Base-by-base conservation (phyloP, 1,284 basidiomycete genomes). In the Leccinum pseudoinsigne region DNA sequence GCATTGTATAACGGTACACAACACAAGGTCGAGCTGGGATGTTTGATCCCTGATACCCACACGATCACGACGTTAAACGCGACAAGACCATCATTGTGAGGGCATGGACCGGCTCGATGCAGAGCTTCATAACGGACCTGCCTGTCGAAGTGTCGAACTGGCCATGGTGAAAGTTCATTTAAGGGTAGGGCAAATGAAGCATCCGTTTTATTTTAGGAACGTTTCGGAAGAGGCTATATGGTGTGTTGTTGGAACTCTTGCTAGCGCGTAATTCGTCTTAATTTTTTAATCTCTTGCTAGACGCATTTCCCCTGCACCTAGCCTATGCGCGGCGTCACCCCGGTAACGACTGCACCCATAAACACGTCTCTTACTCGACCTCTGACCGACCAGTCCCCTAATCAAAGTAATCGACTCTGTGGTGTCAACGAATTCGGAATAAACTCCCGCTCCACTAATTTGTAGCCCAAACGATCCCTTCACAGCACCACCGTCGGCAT, bases 111-210 rank as follows among this genome's bases (percentile, higher is more conserved):
- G 90, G 87, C 18, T 83, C 84, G 5, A 86, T 86, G 81, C 85
- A 61, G 85, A 86, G 62, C 36, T 72, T 93, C 11, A 78, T 84
- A 31, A 84, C 92, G 78, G 87, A 90, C 55, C 77, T 95, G 50
- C 89, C 91, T 21, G 82, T 93, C 8, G 86, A 91, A 57, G 81
- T 93, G 38, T 92, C 92, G 2, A 93, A 92, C 68, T 92, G 90
- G 90, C 88, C 88, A 66, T 84, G 86, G 89, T 88, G 66, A 55
- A 38, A 7, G 38, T 14, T 38, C 38, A 82, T 74, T 18, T 38
- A 6, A 28, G 38, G 5, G 51, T 23, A 45, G 16, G 6, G 11
- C 31, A 45, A 54, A 51, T 63, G 18, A 66, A 66, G 28, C 38
- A 21, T 56, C 10, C 31, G 51, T 54, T 53, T 59, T 42, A 14